Percentiles rank a stretch among this genome's conserved stretches.
phyloP scores from a whole-genome alignment of 768 basidiomycete species.

The Auricularia cornea region DNA sequence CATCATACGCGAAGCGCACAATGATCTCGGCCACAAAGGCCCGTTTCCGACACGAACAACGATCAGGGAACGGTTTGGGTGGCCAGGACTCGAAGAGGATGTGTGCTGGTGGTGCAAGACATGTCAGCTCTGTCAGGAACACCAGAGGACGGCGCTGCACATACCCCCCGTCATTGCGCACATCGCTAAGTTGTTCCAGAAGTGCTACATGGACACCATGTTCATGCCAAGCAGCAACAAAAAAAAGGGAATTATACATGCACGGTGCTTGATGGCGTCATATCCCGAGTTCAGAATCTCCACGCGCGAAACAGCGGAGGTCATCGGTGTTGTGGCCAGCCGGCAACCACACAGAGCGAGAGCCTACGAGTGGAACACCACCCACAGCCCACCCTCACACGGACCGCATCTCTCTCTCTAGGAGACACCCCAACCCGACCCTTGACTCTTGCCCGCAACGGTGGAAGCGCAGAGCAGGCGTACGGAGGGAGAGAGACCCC shows the following conservation, averaged over 20 bases:
- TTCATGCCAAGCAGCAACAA: slow-evolving; percentile 16
- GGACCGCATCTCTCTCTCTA: too few species aligned
- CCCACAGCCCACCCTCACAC: too few species aligned
- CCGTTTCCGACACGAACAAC: neutral
- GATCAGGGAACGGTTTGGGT: slow-evolving; percentile 20
- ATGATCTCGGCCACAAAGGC: slow-evolving; percentile 1
- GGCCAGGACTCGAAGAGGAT: slow-evolving; percentile 21
- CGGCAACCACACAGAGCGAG: too few species aligned
- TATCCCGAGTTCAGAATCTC: too few species aligned
- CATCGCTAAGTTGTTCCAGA: slow-evolving; percentile 17
- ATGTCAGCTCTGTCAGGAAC: slow-evolving; percentile 26
- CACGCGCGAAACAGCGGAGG: slow-evolving; percentile 13
- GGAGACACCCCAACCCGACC: too few species aligned
- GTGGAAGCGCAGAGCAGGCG: too few species aligned
- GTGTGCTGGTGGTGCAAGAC: slow-evolving; percentile 25
- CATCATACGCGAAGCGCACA: slow-evolving; percentile 1
- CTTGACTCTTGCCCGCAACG: too few species aligned
- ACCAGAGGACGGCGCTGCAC: slow-evolving; percentile 10
- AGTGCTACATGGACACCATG: slow-evolving; percentile 9
- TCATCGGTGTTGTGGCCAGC: too few species aligned
- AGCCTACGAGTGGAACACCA: too few species aligned
- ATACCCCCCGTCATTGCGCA: slow-evolving; percentile 16
- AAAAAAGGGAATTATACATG: slow-evolving; percentile 29
- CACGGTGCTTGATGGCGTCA: slow-evolving; percentile 12
- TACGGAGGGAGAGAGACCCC: too few species aligned